Percentiles rank a stretch among this genome's conserved stretches.
Conservation (phyloP, 495 filamentous ascomycete genomes). For the Daldinia caldariorum region DNA sequence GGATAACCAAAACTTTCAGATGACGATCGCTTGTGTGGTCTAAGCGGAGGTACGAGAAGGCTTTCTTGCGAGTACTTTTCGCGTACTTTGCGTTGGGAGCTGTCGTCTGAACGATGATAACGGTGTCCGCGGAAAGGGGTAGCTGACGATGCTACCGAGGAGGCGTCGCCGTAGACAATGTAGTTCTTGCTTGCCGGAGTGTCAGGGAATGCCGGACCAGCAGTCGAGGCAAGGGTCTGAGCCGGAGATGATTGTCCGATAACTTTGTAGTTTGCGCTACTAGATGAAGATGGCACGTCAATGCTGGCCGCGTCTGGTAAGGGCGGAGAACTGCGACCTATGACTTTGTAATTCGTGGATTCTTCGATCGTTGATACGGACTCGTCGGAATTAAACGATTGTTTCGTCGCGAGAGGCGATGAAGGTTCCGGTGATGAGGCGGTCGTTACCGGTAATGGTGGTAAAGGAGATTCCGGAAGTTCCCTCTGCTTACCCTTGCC, state of each 20-base stretch:
- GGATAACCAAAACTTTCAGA: conserved; percentile 59
- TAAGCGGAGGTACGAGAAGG: conserved; percentile 61
- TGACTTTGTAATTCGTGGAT: conserved; percentile 64
- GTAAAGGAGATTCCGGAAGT: conserved; percentile 47
- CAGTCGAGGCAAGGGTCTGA: conserved; percentile 42
- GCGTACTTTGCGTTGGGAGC: conserved; percentile 44
- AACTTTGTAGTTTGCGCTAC: conserved; percentile 54
- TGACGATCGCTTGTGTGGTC: conserved; percentile 55
- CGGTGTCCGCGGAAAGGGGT: conserved; percentile 34
- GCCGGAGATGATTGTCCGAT: conserved; percentile 54
- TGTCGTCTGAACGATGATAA: conserved; percentile 43
- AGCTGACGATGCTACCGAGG: conserved; percentile 51
- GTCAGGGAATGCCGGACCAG: conserved; percentile 26
- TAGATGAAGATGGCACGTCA: conserved; percentile 48
- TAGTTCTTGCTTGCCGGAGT: conserved; percentile 54
- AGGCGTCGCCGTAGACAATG: conserved; percentile 56
- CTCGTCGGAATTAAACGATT: conserved; percentile 58
- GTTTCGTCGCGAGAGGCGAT: conserved; percentile 52
- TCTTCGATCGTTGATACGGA: conserved; percentile 60
- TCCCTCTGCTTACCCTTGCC: conserved; percentile 52
- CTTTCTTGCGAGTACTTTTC: conserved; percentile 66
- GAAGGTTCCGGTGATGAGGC: conserved; percentile 39
- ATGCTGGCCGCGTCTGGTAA: conserved; percentile 53
- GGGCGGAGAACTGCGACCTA: conserved; percentile 53
- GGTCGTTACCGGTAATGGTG: conserved; percentile 53